phyloP scores from a whole-genome alignment of 192 early-diverging fungal genomes.

The Coemansia sp. region DNA sequence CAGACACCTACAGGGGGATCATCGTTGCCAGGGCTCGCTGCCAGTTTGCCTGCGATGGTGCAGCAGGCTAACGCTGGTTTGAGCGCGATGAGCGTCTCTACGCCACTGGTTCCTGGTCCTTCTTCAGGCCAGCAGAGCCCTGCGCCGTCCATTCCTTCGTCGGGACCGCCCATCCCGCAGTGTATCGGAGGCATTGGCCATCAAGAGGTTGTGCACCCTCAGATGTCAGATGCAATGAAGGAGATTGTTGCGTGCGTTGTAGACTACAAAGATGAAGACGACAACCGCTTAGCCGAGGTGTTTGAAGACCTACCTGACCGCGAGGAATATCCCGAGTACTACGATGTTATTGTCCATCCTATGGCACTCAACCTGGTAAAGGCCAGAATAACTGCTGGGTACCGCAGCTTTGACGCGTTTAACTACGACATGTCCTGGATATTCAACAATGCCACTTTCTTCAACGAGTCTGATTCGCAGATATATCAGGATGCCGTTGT shows the following conservation, averaged over 20 bases:
- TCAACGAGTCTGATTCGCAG: conserved; percentile 83
- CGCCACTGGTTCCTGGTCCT: not conserved
- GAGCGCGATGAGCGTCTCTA: not conserved
- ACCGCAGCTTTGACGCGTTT: conserved; percentile 69
- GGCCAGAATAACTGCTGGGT: conserved; percentile 64
- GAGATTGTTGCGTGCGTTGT: conserved; percentile 40
- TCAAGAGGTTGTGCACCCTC: conserved; percentile 34
- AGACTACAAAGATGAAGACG: conserved; percentile 36
- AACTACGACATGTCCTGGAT: conserved; percentile 78
- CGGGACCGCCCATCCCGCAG: conserved; percentile 37
- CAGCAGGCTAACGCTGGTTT: not conserved
- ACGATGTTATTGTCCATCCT: conserved; percentile 77
- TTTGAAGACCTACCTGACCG: conserved; percentile 77
- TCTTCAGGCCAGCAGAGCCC: conserved; percentile 4
- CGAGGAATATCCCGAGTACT: conserved; percentile 89
- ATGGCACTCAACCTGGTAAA: conserved; percentile 63
- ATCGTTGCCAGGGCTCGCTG: not conserved
- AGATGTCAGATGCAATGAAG: conserved; percentile 45
- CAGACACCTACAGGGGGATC: not conserved
- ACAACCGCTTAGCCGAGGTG: conserved; percentile 68
- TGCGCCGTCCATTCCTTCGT: conserved; percentile 1
- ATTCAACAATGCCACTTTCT: conserved; percentile 90
- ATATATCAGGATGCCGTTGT: conserved; percentile 74
- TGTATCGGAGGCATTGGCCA: conserved; percentile 54
- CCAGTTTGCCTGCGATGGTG: not conserved